Evolutionary conservation across 1,284 basidiomycete species (phyloP), one percentile per base, ranked within the genome.

Genomic region (Peniophora sp.): DNA sequence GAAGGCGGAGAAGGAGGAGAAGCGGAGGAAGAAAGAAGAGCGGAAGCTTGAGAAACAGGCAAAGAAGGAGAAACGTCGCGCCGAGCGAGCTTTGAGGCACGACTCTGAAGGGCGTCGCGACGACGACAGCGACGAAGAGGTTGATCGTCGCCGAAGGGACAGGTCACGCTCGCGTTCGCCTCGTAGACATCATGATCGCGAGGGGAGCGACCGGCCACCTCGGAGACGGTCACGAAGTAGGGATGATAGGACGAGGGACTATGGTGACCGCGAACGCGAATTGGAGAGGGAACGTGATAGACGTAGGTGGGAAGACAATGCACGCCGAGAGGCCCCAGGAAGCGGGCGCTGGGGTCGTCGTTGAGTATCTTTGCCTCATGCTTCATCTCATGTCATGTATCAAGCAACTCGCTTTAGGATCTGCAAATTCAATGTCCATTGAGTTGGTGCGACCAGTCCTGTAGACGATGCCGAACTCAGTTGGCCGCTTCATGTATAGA

Each of bases 41-140:
- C 74, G 72, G 18, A 79, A 73, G 57, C 83, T 80, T 58, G 77
- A 79, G 62, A 83, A 78, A 58, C 69, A 73, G 23, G 68, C 68
- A 18, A 68, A 65, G 52, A 81, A 76, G 64, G 75, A 79, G 58
- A 65, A 70, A 55, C 66, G 72, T 48, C 64, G 69, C 52, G 61
- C 67, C 47, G 66, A 66, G 24, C 48, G 47, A 36, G 54, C 50
- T 61, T 66, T 46, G 42, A 58, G 45, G 35, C 56, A 49, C 17
- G 49, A 14, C 20, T 18, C 39, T 17, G 27, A 32, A 6, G 27
- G 27, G 12, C 27, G 12, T 12, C 27, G 27, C 27, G 27, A 32
- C 12, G 43, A 36, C 8, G 43, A 54, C 27, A 22, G 46, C 24
- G 17, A 45, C 18, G 50, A 49, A 10, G 44, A 48, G 17, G 47